Evolutionary conservation across 345 rosid species (phyloP).

Genomic region (Arabis alpina): DNA sequence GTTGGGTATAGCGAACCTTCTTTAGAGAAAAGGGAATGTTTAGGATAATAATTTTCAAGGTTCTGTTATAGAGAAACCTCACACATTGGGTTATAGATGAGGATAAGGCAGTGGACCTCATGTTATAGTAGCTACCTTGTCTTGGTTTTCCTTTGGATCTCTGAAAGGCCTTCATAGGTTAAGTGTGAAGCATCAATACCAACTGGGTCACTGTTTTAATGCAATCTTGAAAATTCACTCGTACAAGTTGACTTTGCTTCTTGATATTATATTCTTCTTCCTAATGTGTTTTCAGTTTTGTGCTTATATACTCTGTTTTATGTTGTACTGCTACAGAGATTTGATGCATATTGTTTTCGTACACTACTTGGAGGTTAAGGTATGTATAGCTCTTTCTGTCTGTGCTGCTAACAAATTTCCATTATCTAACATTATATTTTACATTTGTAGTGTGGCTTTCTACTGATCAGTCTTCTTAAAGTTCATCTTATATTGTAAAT

Average conservation of each 20-base stretch:
- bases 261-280: slow-evolving; percentile 8
- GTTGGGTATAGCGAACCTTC: neutral
- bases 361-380: slow-evolving; percentile 87
- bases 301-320: slow-evolving; percentile 28
- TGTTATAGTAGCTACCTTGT: slow-evolving; percentile 11
- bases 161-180: slow-evolving; percentile 3
- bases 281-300: slow-evolving; percentile 6
- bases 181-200: slow-evolving; percentile 1
- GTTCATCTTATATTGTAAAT: slow-evolving; percentile 18
- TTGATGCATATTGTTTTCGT: slow-evolving; percentile 69
- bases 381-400: slow-evolving; percentile 51
- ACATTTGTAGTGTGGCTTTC: slow-evolving; percentile 14
- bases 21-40: neutral
- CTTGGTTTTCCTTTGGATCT: slow-evolving; percentile 14
- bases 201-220: slow-evolving; percentile 5
- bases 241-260: slow-evolving; percentile 8
- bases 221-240: neutral
- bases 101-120: slow-evolving; percentile 2
- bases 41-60: slow-evolving; percentile 22
- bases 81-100: slow-evolving; percentile 16
- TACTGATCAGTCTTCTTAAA: slow-evolving; percentile 1
- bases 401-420: slow-evolving; percentile 4
- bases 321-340: slow-evolving; percentile 61
- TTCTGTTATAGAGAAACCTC: neutral
- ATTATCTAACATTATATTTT: slow-evolving; percentile 10